These are phyloP conservation scores for Volvox africanus DNA, from an alignment of 139 green algal genomes.

Conservation along the genomic window DNA sequence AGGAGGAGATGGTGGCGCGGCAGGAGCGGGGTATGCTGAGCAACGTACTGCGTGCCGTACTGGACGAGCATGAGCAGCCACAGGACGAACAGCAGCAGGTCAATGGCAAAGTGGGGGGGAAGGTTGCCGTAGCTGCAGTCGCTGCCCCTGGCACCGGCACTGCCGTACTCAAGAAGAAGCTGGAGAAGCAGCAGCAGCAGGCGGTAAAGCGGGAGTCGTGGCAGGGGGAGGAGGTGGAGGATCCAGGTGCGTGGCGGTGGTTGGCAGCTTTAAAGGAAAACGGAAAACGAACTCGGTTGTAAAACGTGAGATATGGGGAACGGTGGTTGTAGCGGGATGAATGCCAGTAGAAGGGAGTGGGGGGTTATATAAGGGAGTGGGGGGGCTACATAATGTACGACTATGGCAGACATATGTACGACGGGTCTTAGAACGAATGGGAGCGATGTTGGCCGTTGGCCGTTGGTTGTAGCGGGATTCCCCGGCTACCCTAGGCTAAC, in stretches of 20 bases:
- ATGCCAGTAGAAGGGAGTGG: too few relatives aligned
- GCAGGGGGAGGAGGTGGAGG: constrained; percentile 20
- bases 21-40: constrained; percentile 32
- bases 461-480: too few relatives aligned
- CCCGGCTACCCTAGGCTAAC: too few relatives aligned
- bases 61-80: constrained; percentile 21
- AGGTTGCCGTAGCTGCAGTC: background rate
- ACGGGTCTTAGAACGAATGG: too few relatives aligned
- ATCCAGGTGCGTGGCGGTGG: background rate
- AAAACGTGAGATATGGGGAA: too few relatives aligned
- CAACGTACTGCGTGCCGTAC: background rate
- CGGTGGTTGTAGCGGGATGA: too few relatives aligned
- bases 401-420: too few relatives aligned
- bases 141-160: background rate
- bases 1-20: background rate
- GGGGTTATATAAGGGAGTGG: too few relatives aligned
- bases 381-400: too few relatives aligned
- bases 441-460: too few relatives aligned
- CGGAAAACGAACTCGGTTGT: too few relatives aligned
- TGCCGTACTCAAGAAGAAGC: constrained; percentile 15
- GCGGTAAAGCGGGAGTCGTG: background rate
- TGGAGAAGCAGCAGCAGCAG: constrained; percentile 21
- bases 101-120: background rate
- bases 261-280: too few relatives aligned
- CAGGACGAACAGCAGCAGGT: constrained; percentile 3